Conservation (phyloP, 2,329 filamentous ascomycete genomes). For the Cercospora zeae-maydis region DNA sequence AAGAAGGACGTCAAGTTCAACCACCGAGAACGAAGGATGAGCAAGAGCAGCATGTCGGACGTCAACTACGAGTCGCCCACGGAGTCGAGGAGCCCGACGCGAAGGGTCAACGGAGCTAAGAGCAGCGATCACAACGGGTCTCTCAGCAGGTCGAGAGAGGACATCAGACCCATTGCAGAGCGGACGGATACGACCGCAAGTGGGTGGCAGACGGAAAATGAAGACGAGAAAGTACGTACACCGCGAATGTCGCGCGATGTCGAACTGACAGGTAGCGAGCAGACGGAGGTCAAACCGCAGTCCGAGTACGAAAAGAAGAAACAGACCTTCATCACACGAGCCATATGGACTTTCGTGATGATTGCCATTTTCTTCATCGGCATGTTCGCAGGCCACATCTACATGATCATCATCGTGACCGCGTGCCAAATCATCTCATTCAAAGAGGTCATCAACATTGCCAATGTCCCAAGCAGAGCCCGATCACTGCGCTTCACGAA, state of each 20-base stretch:
- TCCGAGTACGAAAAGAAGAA: constrained; percentile 97
- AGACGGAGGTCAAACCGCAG: constrained; percentile 22
- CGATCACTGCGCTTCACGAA: constrained; percentile 91
- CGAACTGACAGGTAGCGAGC: neutral
- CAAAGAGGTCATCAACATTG: constrained; percentile 98
- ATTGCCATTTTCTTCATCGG: constrained; percentile 86
- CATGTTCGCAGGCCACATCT: constrained; percentile 95
- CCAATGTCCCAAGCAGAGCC: constrained; percentile 87
- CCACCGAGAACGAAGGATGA: constrained; percentile 55
- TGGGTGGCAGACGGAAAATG: constrained; percentile 37
- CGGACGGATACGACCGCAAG: constrained; percentile 31
- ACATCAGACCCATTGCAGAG: constrained; percentile 23
- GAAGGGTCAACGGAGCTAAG: constrained; percentile 45
- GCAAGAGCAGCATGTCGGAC: constrained; percentile 59
- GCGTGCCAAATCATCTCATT: constrained; percentile 94
- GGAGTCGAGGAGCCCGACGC: constrained; percentile 27
- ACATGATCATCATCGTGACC: constrained; percentile 90
- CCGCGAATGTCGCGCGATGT: neutral
- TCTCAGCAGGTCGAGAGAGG: constrained; percentile 25
- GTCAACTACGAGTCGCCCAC: constrained; percentile 31
- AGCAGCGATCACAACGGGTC: constrained; percentile 49
- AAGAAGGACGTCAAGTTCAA: constrained; percentile 61
- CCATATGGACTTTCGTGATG: constrained; percentile 98
- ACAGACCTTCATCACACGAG: constrained; percentile 92
- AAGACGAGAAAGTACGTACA: constrained; percentile 30